Evolutionary conservation across 1,284 basidiomycete species (phyloP).

Genomic region (Sporisorium reilianum): DNA sequence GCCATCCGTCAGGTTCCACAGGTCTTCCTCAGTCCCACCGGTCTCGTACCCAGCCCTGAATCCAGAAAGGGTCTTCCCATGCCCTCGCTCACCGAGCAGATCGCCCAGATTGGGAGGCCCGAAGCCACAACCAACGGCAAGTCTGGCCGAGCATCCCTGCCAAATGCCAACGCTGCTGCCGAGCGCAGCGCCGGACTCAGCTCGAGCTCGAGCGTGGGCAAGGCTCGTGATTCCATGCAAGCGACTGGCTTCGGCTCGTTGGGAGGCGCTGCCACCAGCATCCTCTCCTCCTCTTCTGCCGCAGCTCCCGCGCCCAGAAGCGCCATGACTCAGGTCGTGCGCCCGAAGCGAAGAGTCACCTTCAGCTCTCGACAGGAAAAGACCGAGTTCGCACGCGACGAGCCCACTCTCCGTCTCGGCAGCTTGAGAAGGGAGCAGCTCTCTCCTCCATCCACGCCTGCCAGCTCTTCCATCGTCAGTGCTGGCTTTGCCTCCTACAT

Average conservation of each 20-base stretch:
- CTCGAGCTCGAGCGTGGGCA: slow-evolving; percentile 9
- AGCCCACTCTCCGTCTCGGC: slow-evolving; percentile 51
- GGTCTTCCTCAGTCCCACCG: slow-evolving; percentile 60
- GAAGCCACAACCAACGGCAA: slow-evolving; percentile 15
- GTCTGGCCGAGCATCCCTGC: slow-evolving; percentile 30
- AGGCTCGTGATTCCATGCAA: slow-evolving; percentile 29
- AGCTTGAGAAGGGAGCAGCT: slow-evolving; percentile 42
- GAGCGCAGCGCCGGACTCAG: slow-evolving; percentile 4
- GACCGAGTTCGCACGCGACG: slow-evolving; percentile 52
- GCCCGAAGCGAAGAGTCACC: slow-evolving; percentile 50
- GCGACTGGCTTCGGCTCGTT: slow-evolving; percentile 25
- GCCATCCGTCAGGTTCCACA: slow-evolving; percentile 60
- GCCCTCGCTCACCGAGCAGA: slow-evolving; percentile 42
- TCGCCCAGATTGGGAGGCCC: slow-evolving; percentile 37
- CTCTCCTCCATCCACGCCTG: slow-evolving; percentile 40
- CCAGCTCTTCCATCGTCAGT: slow-evolving; percentile 38
- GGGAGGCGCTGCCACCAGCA: slow-evolving; percentile 26
- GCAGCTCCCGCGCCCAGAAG: slow-evolving; percentile 21
- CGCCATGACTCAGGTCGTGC: slow-evolving; percentile 44
- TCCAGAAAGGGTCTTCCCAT: slow-evolving; percentile 41
- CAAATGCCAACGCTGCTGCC: slow-evolving; percentile 12
- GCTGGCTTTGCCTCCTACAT: slow-evolving; percentile 44
- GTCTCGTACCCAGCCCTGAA: slow-evolving; percentile 55
- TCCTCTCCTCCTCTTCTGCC: slow-evolving; percentile 18
- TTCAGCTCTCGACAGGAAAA: slow-evolving; percentile 56